Conservation (phyloP, 176 grass and related monocot species). For the Zizania latifolia region DNA sequence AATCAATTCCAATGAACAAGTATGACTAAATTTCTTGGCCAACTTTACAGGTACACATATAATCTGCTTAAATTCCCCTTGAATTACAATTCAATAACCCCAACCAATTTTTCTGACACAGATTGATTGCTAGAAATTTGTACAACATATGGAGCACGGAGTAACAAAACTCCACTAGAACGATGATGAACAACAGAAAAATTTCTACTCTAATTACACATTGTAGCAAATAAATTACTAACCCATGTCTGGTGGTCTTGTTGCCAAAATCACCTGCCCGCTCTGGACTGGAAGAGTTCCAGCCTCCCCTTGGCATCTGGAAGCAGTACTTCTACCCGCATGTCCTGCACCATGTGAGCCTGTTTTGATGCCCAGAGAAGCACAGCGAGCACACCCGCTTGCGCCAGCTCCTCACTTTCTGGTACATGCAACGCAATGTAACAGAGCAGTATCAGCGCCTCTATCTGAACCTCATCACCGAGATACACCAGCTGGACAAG, state of each 20-base stretch:
- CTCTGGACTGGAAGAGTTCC: constrained; percentile 74
- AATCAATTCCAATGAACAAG: not conserved
- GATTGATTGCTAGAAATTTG: constrained; percentile 27
- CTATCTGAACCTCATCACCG: constrained; percentile 64
- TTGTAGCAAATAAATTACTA: constrained; percentile 24
- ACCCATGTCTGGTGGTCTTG: not conserved
- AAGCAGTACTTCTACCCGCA: constrained; percentile 46
- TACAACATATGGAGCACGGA: constrained; percentile 18
- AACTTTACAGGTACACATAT: constrained; percentile 21
- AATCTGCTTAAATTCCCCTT: not conserved
- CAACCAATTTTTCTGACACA: constrained; percentile 23
- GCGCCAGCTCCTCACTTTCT: constrained; percentile 72
- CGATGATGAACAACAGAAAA: constrained; percentile 25
- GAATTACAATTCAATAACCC: constrained; percentile 25
- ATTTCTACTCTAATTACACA: constrained; percentile 29
- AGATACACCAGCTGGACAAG: constrained; percentile 89
- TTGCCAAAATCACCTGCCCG: constrained; percentile 34
- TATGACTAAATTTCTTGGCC: not conserved
- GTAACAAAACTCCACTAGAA: constrained; percentile 25
- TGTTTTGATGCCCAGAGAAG: constrained; percentile 92
- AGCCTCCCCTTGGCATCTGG: constrained; percentile 53
- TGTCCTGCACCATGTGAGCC: constrained; percentile 63
- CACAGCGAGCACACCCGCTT: constrained; percentile 61
- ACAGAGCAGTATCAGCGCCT: constrained; percentile 71
- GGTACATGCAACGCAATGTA: constrained; percentile 72